These are phyloP conservation scores for Sordariomycetes sp. DNA, from an alignment of 2,329 filamentous ascomycete genomes.

Conservation along the genomic window DNA sequence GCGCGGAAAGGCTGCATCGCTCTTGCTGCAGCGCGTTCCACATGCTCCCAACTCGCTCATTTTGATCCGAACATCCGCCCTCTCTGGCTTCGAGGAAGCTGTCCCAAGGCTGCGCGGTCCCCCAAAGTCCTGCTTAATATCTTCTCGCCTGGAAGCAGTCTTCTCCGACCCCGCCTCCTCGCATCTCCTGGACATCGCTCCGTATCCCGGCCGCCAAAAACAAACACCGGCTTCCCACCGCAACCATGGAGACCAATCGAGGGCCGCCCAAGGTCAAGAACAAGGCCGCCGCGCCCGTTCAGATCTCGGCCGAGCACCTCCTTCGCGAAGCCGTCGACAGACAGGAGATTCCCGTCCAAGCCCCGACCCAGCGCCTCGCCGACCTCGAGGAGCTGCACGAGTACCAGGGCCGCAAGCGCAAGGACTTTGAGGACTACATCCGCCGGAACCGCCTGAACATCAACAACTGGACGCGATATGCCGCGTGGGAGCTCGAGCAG, in stretches of 20 bases:
- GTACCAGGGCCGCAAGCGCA: constrained; percentile 89
- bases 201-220: background rate
- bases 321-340: constrained; percentile 94
- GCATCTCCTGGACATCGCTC: background rate
- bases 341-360: constrained; percentile 79
- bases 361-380: constrained; percentile 87
- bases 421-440: constrained; percentile 97
- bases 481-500: constrained; percentile 93
- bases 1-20: constrained; percentile 5
- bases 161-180: background rate
- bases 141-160: background rate
- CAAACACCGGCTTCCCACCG: background rate
- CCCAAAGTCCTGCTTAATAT: background rate
- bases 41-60: background rate
- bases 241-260: constrained; percentile 75
- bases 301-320: constrained; percentile 95
- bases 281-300: constrained; percentile 82
- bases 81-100: background rate
- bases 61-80: background rate
- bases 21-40: background rate
- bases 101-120: background rate
- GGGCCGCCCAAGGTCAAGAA: constrained; percentile 97
- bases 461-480: constrained; percentile 99
- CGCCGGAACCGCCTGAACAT: constrained; percentile 89
- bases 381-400: constrained; percentile 97